A percentile compares a stretch with the other conserved stretches of the same genome.
phyloP scores from a whole-genome alignment of 2,329 filamentous ascomycete genomes.

The Aureobasidium lini region DNA sequence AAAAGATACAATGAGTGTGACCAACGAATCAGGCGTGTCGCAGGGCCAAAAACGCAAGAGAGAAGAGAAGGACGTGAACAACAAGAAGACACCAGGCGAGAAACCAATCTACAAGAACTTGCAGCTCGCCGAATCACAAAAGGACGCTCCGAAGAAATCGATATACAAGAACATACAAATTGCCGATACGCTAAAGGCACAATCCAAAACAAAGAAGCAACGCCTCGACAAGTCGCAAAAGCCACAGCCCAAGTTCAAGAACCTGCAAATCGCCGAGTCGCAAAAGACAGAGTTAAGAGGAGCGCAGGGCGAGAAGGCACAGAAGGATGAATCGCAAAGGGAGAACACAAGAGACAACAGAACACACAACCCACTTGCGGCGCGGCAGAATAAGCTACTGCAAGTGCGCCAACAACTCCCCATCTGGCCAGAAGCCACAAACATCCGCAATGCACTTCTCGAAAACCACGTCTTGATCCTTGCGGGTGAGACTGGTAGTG shows the following conservation, averaged over 20 bases:
- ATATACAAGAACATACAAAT: conserved; percentile 10
- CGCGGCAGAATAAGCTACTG: neutral
- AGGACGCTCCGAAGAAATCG: neutral
- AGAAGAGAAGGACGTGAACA: conserved; percentile 2
- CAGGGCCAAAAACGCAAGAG: conserved; percentile 14
- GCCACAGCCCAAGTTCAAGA: conserved; percentile 3
- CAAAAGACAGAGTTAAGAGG: neutral
- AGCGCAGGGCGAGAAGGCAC: neutral
- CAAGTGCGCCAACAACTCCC: conserved; percentile 52
- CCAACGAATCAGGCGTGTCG: neutral
- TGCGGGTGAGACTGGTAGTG: conserved; percentile 89
- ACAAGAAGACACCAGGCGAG: neutral
- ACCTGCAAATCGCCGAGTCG: conserved; percentile 4
- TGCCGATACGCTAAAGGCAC: neutral
- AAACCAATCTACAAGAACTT: conserved; percentile 11
- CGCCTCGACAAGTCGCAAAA: neutral
- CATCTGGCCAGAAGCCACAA: conserved; percentile 66
- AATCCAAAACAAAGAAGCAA: neutral
- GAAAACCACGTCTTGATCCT: conserved; percentile 67
- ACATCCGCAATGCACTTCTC: conserved; percentile 59
- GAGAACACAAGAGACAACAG: neutral
- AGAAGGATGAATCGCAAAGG: neutral
- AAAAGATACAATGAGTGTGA: neutral
- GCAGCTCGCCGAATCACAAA: neutral
- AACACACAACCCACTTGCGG: neutral